These are phyloP conservation scores for Pelargonium myrrhifolium DNA, from an alignment of 441 rosid species.

Conservation along the genomic window DNA sequence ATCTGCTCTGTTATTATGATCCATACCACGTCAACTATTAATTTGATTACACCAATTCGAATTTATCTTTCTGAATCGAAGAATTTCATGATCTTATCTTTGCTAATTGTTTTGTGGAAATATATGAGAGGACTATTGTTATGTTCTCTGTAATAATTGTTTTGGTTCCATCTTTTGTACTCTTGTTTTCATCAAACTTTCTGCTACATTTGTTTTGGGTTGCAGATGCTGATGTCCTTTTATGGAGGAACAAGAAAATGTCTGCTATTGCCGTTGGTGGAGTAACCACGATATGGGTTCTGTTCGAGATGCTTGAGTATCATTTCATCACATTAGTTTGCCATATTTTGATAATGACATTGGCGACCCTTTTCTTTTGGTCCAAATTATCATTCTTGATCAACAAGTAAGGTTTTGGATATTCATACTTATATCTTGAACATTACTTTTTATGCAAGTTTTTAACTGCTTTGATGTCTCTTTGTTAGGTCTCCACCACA, in stretches of 20 bases:
- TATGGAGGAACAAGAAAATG: constrained; percentile 62
- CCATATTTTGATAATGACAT: constrained; percentile 35
- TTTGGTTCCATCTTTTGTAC: too few relatives aligned
- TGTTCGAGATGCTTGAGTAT: constrained; percentile 54
- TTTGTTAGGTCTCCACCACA: constrained; percentile 23
- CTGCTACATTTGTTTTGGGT: neutral
- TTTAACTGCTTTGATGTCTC: constrained; percentile 1
- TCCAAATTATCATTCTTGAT: constrained; percentile 43
- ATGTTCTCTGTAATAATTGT: too few relatives aligned
- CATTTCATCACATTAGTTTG: constrained; percentile 45
- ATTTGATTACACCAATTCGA: too few relatives aligned
- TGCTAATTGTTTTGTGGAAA: too few relatives aligned
- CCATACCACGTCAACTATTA: too few relatives aligned
- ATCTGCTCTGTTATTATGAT: too few relatives aligned
- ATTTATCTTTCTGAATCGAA: too few relatives aligned
- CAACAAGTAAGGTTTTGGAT: constrained; percentile 34
- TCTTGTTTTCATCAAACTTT: neutral
- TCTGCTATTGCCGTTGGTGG: constrained; percentile 43
- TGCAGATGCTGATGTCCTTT: constrained; percentile 57
- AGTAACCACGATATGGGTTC: constrained; percentile 47
- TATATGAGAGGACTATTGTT: too few relatives aligned
- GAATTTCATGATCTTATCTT: too few relatives aligned
- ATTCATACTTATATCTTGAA: neutral
- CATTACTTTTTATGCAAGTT: neutral
- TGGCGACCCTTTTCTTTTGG: constrained; percentile 51